These are phyloP conservation scores for Metschnikowia anglica DNA, from an alignment of 805 yeast species.

Conservation along the genomic window DNA sequence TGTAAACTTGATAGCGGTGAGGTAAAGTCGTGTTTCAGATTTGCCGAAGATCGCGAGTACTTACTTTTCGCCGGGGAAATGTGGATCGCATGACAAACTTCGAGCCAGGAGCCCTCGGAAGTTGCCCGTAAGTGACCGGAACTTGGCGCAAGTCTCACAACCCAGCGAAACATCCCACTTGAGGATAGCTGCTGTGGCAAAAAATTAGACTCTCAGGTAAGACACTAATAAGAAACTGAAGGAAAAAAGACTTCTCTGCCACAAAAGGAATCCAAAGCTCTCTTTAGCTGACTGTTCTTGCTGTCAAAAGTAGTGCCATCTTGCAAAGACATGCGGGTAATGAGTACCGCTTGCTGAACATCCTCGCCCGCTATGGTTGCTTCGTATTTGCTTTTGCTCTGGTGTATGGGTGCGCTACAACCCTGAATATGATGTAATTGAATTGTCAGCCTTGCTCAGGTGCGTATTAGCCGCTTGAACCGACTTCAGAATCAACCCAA, in stretches of 20 bases:
- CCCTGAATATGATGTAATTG: background rate
- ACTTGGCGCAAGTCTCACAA: background rate
- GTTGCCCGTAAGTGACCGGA: conserved; percentile 1
- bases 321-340: no score
- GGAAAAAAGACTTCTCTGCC: no score
- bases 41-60: conserved; percentile 4
- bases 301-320: no score
- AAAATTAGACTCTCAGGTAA: background rate
- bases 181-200: background rate
- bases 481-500: no score
- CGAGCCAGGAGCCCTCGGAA: conserved; percentile 13
- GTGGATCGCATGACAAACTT: conserved; percentile 13
- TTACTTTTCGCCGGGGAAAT: background rate
- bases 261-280: no score
- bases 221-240: background rate
- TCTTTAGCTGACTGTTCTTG: no score
- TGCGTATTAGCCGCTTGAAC: no score
- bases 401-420: conserved; percentile 14
- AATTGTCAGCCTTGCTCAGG: background rate
- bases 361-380: background rate
- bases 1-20: no score
- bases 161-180: background rate
- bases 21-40: no score
- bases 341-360: background rate
- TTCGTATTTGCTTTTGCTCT: background rate